Evolutionary conservation across 2,329 filamentous ascomycete species (phyloP), one percentile per base, ranked within the genome.

Genomic region (Byssoonygena ceratinophila): DNA sequence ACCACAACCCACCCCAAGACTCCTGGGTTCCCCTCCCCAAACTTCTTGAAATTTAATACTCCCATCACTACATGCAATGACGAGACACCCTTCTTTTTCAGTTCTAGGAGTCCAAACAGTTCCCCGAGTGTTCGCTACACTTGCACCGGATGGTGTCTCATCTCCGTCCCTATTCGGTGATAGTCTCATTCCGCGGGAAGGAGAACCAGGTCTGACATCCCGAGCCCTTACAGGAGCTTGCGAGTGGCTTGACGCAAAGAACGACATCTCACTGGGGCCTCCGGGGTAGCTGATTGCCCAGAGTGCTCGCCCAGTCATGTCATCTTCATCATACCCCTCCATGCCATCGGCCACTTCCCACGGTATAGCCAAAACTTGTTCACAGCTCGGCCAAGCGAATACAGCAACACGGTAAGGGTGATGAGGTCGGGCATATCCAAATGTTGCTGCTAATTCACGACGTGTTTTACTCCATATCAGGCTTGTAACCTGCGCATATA

Each of bases 1-100:
- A 1, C 85, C 81, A 39, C 72, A 74, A 12, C 75, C 74, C 48
- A 73, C 66, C 20, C 73, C 68, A 18, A 75, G 78, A 7, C 73
- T 70, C 61, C 78, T 83, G 59, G 72, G 75, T 37, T 76, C 72
- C 1, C 79, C 78, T n/a, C 78, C 77, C 92, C 90, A 97, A 9
- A 98, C 82, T 70, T 97, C 90, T 67, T 97, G 89, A 62, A 97
- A 97, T 64, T 92, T 92, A 67, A 97, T 85, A 60, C 81, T 94
- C 64, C 88, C 84, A 68, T 97, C 90, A 63, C 89, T 95, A 40
- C 87, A 85, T 14, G 90, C 91, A 50, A 98, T 85, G 16, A 96
- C 85, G 59, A 98, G 83, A 64, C 89, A 94, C 0, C 86, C 87
- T 60, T 91, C 86, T 58, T 81, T 77, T 4, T 75, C 72, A 0